Evolutionary conservation across 2,329 filamentous ascomycete species (phyloP).

Genomic region (Epichloe bromicola): DNA sequence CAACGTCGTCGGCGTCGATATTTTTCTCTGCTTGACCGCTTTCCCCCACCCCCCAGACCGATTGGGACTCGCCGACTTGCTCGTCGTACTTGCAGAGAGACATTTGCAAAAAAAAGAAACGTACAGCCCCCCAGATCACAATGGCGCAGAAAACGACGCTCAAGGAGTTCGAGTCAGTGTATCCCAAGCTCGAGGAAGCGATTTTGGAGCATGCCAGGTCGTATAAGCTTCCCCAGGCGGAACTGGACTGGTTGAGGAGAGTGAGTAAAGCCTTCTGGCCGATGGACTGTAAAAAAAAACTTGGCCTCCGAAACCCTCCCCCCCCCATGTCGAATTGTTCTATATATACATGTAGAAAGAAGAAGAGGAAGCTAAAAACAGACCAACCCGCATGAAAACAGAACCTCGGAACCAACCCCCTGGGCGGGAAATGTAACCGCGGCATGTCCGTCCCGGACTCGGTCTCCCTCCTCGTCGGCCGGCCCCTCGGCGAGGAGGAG

Average conservation of each 20-base stretch:
- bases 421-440: slow-evolving; percentile 96
- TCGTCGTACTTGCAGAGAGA: too few relatives aligned
- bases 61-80: too few relatives aligned
- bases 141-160: slow-evolving; percentile 64
- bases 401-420: slow-evolving; percentile 73
- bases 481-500: slow-evolving; percentile 63
- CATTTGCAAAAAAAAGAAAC: too few relatives aligned
- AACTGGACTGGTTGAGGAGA: slow-evolving; percentile 76
- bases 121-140: background rate
- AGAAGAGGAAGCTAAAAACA: background rate
- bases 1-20: too few relatives aligned
- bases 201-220: slow-evolving; percentile 64
- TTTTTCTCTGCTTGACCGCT: too few relatives aligned
- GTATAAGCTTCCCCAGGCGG: slow-evolving; percentile 73
- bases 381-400: slow-evolving; percentile 21
- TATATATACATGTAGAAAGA: background rate
- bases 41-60: too few relatives aligned
- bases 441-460: slow-evolving; percentile 97
- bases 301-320: too few relatives aligned
- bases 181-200: slow-evolving; percentile 73
- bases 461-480: slow-evolving; percentile 60
- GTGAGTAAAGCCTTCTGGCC: slow-evolving; percentile 30
- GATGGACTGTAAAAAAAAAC: too few relatives aligned
- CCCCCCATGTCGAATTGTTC: too few relatives aligned
- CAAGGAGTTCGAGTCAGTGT: slow-evolving; percentile 80